Base-by-base conservation (phyloP, 2,329 filamentous ascomycete species). In the Aquanectria penicillioides region DNA sequence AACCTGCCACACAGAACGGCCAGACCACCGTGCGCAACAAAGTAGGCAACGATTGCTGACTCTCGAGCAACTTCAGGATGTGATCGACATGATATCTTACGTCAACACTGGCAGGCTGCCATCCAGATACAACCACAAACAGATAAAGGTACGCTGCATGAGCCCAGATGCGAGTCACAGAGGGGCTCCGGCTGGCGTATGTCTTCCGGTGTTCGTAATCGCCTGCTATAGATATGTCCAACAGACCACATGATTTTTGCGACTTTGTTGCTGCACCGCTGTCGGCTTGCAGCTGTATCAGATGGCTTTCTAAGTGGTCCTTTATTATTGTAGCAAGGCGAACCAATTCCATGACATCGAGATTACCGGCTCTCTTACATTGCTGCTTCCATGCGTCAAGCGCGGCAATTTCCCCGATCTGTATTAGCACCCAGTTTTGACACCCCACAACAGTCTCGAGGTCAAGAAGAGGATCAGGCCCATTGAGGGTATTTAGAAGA, bases 1-100 rank as follows among this genome's bases (percentile, higher is more conserved):
- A 61, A 0, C 52, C 52, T 4, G 46, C 47, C 1, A 64, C 25
- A 9, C 61, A 61, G 13, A 64, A 47, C 2, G 62, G 62, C 57
- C 61, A 64, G 1, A 46, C 34, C 3, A 59, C 5, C 0, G 49
- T 13, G 20, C 46, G 18, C 15, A 64, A 2, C 43, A 37, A 48
- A 8, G 41, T 38, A 2, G 57, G 29, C 1, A 9, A 28, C 0
- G 4, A 10, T 6, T 56, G 2, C 4, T 10, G 6, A 18, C 26
- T 25, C 4, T 29, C 5, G 0, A 63, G 6, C 1, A 57, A 5
- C 0, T 17, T 11, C 0, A 63, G 5, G 4, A 34, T 53, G 1
- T 13, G 5, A 1, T 31, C 22, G 2, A 56, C 53, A 2, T 40
- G 15, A 0, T 62, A 38, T 4, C 23, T 15, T 6, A 64, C 40